Conservation (phyloP, 108 stramenopile species). For the Hondaea fermentalgiana region DNA sequence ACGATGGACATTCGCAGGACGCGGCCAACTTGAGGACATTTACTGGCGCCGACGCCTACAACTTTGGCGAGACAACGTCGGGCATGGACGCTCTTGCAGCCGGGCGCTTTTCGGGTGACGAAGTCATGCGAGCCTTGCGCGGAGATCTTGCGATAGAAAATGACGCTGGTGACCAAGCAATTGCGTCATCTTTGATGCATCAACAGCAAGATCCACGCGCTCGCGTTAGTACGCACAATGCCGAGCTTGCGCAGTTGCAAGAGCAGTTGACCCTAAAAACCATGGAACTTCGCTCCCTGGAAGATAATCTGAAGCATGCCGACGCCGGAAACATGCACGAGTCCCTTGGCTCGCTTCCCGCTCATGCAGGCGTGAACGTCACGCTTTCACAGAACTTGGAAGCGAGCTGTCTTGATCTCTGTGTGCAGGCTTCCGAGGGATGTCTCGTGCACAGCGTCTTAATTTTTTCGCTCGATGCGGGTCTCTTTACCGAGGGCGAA, state of each 20-base stretch:
- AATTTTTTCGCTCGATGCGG: constrained; percentile 36
- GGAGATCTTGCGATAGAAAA: not conserved
- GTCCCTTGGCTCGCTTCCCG: constrained; percentile 25
- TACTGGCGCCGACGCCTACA: not conserved
- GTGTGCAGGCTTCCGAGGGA: not conserved
- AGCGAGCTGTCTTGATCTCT: not conserved
- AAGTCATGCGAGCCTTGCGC: not conserved
- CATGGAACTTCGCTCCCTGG: constrained; percentile 38
- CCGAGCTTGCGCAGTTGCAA: constrained; percentile 25
- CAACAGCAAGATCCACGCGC: no score
- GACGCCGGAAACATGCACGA: not conserved
- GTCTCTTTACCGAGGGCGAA: constrained; percentile 31
- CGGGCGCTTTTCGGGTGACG: not conserved
- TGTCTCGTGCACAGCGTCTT: constrained; percentile 16
- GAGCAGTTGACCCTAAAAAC: constrained; percentile 27
- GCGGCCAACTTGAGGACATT: not conserved
- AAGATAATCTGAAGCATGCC: not conserved
- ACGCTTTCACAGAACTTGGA: not conserved
- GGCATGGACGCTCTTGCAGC: not conserved
- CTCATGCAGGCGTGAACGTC: constrained; percentile 22
- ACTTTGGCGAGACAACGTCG: no score
- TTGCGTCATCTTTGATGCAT: not conserved
- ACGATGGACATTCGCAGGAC: not conserved
- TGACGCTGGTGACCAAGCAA: not conserved
- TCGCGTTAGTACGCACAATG: not conserved